phyloP scores from a whole-genome alignment of 495 filamentous ascomycete species.

The Usnea hakonensis region DNA sequence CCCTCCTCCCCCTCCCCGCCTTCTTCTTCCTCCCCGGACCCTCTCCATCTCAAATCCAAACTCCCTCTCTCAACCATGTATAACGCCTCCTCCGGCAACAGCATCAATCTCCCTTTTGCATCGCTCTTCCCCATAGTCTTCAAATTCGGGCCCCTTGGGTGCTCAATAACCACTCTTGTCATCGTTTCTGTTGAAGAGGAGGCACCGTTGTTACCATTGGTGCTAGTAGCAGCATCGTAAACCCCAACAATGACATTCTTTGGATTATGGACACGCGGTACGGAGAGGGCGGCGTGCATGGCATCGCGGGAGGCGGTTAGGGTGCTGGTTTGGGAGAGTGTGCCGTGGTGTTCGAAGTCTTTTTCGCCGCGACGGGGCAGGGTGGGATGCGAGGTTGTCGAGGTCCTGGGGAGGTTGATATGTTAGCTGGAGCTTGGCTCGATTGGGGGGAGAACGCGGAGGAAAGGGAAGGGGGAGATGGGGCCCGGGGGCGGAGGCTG shows the following conservation, averaged over 20 bases:
- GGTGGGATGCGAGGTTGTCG: constrained; percentile 26
- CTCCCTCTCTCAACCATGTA: constrained; percentile 82
- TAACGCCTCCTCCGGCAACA: constrained; percentile 87
- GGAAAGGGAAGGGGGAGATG: constrained; percentile 1
- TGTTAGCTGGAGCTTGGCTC: background rate
- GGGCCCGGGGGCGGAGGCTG: no score
- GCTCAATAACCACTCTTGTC: constrained; percentile 30
- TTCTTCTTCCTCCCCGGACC: constrained; percentile 45
- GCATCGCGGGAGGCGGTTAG: constrained; percentile 76
- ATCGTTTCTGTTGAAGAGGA: no score
- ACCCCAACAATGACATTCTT: constrained; percentile 48
- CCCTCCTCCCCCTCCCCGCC: constrained; percentile 46
- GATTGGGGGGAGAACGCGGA: background rate
- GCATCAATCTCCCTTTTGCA: constrained; percentile 56
- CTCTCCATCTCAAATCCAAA: constrained; percentile 77
- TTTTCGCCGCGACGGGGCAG: constrained; percentile 83
- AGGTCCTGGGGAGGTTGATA: constrained; percentile 11
- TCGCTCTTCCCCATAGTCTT: constrained; percentile 51
- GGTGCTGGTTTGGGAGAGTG: constrained; percentile 63
- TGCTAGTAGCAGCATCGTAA: constrained; percentile 50
- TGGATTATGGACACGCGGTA: constrained; percentile 56
- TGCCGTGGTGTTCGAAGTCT: constrained; percentile 92
- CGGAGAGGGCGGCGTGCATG: constrained; percentile 80
- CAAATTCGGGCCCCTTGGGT: constrained; percentile 46
- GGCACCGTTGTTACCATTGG: no score